Conservation (phyloP, 306 rosid genomes). For the Vachellia collinsii region DNA sequence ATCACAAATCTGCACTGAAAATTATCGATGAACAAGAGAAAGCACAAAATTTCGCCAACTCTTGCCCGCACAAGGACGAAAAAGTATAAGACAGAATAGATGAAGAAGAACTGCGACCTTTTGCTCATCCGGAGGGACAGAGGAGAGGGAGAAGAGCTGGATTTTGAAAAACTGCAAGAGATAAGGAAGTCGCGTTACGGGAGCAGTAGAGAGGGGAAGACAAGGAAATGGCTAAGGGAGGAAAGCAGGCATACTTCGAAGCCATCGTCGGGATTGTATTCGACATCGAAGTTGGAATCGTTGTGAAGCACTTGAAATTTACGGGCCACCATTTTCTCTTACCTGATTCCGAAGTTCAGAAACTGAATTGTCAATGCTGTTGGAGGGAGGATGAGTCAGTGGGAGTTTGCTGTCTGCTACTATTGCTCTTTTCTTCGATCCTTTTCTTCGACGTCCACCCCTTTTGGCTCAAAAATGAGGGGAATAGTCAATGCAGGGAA, state of each 20-base stretch:
- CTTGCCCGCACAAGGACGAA: not conserved
- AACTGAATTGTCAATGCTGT: not conserved
- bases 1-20: slow-evolving; percentile 48
- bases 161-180: slow-evolving; percentile 61
- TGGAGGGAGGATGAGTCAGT: not conserved
- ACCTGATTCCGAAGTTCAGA: not conserved
- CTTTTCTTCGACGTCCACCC: not conserved
- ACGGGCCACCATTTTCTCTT: slow-evolving; percentile 58
- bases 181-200: not conserved
- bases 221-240: not conserved
- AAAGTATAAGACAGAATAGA: not conserved
- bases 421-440: not conserved
- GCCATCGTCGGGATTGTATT: slow-evolving; percentile 78
- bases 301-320: slow-evolving; percentile 62
- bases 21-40: not conserved
- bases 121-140: slow-evolving; percentile 67
- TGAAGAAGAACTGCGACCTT: slow-evolving; percentile 46
- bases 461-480: not conserved
- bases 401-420: not conserved
- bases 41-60: not conserved
- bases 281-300: slow-evolving; percentile 51
- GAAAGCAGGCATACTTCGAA: slow-evolving; percentile 51
- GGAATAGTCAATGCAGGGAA: not conserved
- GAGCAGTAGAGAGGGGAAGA: not conserved
- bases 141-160: slow-evolving; percentile 81